Evolutionary conservation across 805 yeast species (phyloP).

Genomic region (Lipomyces sp.): DNA sequence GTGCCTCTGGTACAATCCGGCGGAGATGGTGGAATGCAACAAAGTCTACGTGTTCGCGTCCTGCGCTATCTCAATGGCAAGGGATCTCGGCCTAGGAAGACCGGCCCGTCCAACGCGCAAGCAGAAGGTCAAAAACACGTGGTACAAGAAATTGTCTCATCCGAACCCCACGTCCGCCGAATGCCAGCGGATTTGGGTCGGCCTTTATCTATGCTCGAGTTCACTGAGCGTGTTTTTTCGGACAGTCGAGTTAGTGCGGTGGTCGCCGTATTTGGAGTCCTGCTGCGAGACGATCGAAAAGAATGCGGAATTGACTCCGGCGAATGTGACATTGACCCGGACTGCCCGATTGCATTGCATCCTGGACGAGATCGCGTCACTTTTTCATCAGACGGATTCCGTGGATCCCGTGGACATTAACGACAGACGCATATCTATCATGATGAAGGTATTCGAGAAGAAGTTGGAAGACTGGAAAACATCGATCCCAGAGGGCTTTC

Average conservation of each 20-base stretch:
- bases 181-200: conserved; percentile 51
- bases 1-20: conserved; percentile 77
- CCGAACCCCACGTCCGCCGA: conserved; percentile 44
- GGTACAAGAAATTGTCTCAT: not conserved
- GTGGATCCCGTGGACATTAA: conserved; percentile 9
- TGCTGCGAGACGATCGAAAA: conserved; percentile 52
- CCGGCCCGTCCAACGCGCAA: conserved; percentile 36
- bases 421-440: not conserved
- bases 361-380: not conserved
- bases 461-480: conserved; percentile 10
- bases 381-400: conserved; percentile 9
- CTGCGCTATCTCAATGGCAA: conserved; percentile 63
- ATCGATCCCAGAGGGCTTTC: not conserved
- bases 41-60: conserved; percentile 68
- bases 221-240: conserved; percentile 64
- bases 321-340: conserved; percentile 1
- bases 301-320: not conserved
- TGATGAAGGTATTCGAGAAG: conserved; percentile 15
- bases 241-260: conserved; percentile 50
- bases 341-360: conserved; percentile 7
- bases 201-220: conserved; percentile 59
- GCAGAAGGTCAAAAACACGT: not conserved
- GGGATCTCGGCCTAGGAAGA: conserved; percentile 72
- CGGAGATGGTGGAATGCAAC: conserved; percentile 76
- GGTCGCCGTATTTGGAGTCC: conserved; percentile 55